Base-by-base conservation (phyloP, 2,329 filamentous ascomycete genomes). In the Verticillium zaregamsianum region DNA sequence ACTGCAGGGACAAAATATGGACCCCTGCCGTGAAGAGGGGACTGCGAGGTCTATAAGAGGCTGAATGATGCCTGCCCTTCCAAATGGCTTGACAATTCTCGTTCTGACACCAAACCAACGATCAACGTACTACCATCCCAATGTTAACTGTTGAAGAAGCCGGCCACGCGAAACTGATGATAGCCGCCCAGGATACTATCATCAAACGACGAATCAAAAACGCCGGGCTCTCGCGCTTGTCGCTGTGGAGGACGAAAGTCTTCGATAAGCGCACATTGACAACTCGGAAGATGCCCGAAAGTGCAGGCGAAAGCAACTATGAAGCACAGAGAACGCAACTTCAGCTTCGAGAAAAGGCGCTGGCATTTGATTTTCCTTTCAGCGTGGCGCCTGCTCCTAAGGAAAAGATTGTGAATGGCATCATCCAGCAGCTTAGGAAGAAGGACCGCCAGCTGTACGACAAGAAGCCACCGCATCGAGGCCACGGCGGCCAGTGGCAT, bases 401-500 rank as follows among this genome's bases (percentile, higher is more conserved):
- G 7, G 80, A 84, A 67, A 59, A 57, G 3, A 60, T 64, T 5
- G 80, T 76, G 28, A 73, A 82, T 62, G 40, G 58, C 28, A 76
- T 82, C 52, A 62, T 84, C n/a, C 72, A 74, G 35, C 33, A 28
- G 1, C 66, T 82, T 55, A 76, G 72, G 62, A 55, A 61, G 15
- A 55, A 66, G 8, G 82, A 84, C 63, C 64, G 73, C 31, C 39
- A 62, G 2, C 61, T 82, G 40, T 84, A 79, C 65, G 69, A 64
- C 9, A 57, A 49, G 7, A 74, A 75, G 17, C 40, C 61, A 9
- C 60, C 71, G 8, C 69, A 74, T 20, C 59, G 40, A 9, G 81
- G 80, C 7, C 74, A 73, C 60, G 73, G 70, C 15, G 78, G 77
- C 4, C 82, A 84, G 69, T 64, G 65, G 25, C 82, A 84, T 60